Evolutionary conservation across 306 rosid species (phyloP).

Genomic region (Alnus glutinosa): DNA sequence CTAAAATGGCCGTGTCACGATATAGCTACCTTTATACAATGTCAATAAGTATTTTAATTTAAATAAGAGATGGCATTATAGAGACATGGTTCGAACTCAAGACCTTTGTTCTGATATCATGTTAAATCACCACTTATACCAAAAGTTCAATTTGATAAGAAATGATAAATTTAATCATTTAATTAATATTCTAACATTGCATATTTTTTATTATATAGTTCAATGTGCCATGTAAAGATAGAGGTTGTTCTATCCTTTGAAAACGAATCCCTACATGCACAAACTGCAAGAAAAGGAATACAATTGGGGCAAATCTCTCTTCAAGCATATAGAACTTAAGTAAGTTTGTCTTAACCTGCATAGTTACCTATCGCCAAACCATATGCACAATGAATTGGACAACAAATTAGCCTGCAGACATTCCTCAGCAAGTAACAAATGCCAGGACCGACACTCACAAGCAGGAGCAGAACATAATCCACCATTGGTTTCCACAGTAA

Average conservation of each 20-base stretch:
- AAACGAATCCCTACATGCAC: slow-evolving; percentile 1
- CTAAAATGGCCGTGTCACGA: too few relatives aligned
- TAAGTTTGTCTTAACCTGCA: neutral
- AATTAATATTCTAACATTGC: too few relatives aligned
- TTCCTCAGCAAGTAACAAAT: neutral
- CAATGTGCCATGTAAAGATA: neutral
- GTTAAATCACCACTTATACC: too few relatives aligned
- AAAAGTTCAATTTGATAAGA: too few relatives aligned
- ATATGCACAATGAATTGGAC: neutral
- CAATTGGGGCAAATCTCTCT: neutral
- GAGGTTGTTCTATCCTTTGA: neutral
- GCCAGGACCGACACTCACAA: neutral
- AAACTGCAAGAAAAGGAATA: neutral
- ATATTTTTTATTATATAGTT: too few relatives aligned
- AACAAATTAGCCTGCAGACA: neutral
- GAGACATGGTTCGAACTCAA: too few relatives aligned
- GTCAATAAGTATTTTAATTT: too few relatives aligned
- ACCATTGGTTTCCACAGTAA: neutral
- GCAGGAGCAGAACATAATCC: neutral
- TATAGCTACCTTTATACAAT: too few relatives aligned
- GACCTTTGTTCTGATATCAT: too few relatives aligned
- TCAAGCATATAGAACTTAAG: neutral
- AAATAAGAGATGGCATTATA: too few relatives aligned
- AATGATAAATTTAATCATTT: too few relatives aligned
- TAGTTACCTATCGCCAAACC: neutral